Base-by-base conservation (phyloP, 2,329 filamentous ascomycete genomes). In the Aspergillus fumigatiaffinis region DNA sequence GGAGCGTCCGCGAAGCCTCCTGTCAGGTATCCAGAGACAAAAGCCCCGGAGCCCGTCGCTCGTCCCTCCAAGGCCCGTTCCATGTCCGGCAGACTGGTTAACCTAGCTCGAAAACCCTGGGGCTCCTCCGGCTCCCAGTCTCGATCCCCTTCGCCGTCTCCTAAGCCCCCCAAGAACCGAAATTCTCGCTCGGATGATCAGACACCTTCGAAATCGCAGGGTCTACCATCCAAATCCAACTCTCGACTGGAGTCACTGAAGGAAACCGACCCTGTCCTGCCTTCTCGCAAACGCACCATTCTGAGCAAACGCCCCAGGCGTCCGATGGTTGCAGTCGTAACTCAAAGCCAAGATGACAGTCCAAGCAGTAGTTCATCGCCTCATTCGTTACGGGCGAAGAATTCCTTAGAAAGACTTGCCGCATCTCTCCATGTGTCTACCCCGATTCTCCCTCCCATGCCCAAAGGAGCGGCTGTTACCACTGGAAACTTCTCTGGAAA, bases 31-130 rank as follows among this genome's bases (percentile, higher is more conserved):
- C 44, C 44, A 10, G 44, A 47, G 44, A 47, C 44, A 26, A 47
- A 47, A 17, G 44, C 44, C 44, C 68, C 67, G 3, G 71, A 68
- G 54, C 66, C 68, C 3, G 63, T 71, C 44, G 65, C 68, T 64
- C 68, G 72, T 58, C 66, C 74, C 58, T 69, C 73, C 54, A 79
- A 78, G 67, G 65, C 73, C 48, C 79, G 77, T 53, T 76, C 76
- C 10, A 76, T 82, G 60, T 78, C 80, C n/a, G 79, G 76, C 32
- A 77, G 80, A 25, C 73, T 83, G 61, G 77, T 77, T 50, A 79
- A 72, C 49, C 72, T 84, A 53, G 79, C 80, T 35, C 76, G 79
- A 50, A 82, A 79, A 67, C 78, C 80, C 54, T 83, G 80, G 80
- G 74, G 73, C 51, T 69, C 44, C 12, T 26, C 71, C 10, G 71